Evolutionary conservation across 495 filamentous ascomycete species (phyloP), one percentile per base, ranked within the genome.

Genomic region (Talaromyces borbonicus): DNA sequence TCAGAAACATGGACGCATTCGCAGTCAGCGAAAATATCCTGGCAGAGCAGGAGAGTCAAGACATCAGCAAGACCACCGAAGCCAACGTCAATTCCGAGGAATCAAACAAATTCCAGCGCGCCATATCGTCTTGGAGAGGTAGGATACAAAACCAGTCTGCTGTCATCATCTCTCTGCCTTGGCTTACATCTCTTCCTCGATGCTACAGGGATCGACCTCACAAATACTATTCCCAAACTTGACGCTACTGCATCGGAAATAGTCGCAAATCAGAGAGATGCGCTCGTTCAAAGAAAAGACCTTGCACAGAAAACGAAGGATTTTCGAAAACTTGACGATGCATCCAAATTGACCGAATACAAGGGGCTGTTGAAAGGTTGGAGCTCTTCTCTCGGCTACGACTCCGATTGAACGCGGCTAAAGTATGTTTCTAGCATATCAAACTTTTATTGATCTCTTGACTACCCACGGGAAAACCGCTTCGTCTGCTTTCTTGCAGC

Each of bases 251-350:
- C 92, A 5, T 88, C 87, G 3, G 93, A 99, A 54, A 88, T 99
- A 38, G 87, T 97, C 32, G 69, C 83, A 31, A 84, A 87, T 56
- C 92, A 99, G 57, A 79, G 88, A 51, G 93, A 96, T 63, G 81
- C 89, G 15, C 80, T 95, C 8, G 80, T 95, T 11, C 90, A 96
- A 58, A 78, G 92, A 37, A 99, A 99, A 57, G 92, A 99, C 43
- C 74, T 99, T 14, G 92, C 92, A 12, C 90, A 95, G 63, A 97
- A 95, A 69, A 99, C 92, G 2, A 99, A 97, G 59, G 92, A 97
- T 60, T 99, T 95, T 54, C 71, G 88, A 51, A 99, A 96, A 61
- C 75, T 95, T 2, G 92, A 97, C 46, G 93, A 99, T 69, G 73
- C 85, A 8, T 79, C 77, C 29, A 97, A 96, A 63, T 71, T 96